Base-by-base conservation (phyloP, 768 basidiomycete genomes). In the Gloeophyllum trabeum region DNA sequence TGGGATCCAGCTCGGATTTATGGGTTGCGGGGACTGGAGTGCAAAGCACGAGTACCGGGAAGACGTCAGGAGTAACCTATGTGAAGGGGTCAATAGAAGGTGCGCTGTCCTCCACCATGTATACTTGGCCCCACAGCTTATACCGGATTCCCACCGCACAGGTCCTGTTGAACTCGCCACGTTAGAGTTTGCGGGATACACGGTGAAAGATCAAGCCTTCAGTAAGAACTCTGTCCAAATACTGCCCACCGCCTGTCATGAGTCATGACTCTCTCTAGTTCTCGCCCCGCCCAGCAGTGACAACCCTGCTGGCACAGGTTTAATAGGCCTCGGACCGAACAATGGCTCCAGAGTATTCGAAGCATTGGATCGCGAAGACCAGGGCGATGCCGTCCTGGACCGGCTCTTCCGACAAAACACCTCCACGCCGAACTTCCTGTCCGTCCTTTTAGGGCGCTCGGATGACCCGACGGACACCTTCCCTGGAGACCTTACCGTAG, bases 301-400 rank as follows among this genome's bases (percentile, higher is more conserved):
- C 22, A 57, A 67, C 43, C 49, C 51, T 5, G 54, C 56, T 4
- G 68, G 62, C 10, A 47, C 40, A 39, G 70, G 70, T 7, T 53
- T 73, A 24, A 54, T 71, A 51, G 79, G 81, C 2, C 70, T 84
- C 3, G 84, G 85, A 1, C 79, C 73, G 35, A 75, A 67, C 54
- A 63, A 61, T n/a, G 74, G 65, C 28, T 84, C 74, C 2, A 61
- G 54, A 24, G 57, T 84, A 41, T 59, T 66, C 42, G 35, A 51
- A 35, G 47, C 56, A 21, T 51, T 69, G 12, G 48, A 58, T 5
- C 49, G 59, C 40, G 23, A 51, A n/a, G 20, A 61, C 10, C 52
- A 58, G 0, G 80, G 75, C 3, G 69, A 73, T 46, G 61, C 77
- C 0, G 65, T 77, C 25, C 63, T 83, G 6, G 76, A 82, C 59